Conservation (phyloP, 257 asterid genomes). For the Anisodus tanguticus region DNA sequence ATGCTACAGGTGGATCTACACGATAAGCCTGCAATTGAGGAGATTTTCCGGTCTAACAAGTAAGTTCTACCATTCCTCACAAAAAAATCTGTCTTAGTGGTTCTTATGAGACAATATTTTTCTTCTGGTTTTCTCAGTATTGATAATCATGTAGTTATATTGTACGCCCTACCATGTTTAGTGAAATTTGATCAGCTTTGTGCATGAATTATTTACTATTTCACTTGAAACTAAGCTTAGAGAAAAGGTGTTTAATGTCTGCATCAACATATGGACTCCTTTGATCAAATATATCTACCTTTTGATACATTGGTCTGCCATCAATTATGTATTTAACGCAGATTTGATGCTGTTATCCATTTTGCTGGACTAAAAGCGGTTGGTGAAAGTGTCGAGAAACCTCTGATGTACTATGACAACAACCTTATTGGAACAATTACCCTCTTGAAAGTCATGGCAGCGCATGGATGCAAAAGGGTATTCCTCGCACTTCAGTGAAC, state of each 20-base stretch:
- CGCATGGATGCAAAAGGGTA: conserved; percentile 83
- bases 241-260: not conserved
- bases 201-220: not conserved
- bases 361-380: conserved; percentile 99
- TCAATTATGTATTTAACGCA: conserved; percentile 37
- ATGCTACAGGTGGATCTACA: conserved; percentile 79
- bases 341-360: conserved; percentile 96
- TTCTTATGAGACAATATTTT: not conserved
- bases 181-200: no score
- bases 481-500: conserved; percentile 14
- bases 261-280: no score
- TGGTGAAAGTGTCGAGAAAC: conserved; percentile 94
- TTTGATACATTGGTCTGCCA: conserved; percentile 17
- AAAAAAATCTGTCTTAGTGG: not conserved
- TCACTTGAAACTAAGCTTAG: not conserved
- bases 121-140: not conserved
- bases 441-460: conserved; percentile 92
- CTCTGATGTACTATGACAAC: conserved; percentile 80
- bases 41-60: conserved; percentile 82
- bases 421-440: conserved; percentile 81
- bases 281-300: not conserved
- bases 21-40: conserved; percentile 80
- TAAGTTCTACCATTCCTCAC: conserved; percentile 43
- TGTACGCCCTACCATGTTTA: not conserved
- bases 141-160: not conserved